phyloP scores from a whole-genome alignment of 768 basidiomycete genomes.

The Mycena vitilis region DNA sequence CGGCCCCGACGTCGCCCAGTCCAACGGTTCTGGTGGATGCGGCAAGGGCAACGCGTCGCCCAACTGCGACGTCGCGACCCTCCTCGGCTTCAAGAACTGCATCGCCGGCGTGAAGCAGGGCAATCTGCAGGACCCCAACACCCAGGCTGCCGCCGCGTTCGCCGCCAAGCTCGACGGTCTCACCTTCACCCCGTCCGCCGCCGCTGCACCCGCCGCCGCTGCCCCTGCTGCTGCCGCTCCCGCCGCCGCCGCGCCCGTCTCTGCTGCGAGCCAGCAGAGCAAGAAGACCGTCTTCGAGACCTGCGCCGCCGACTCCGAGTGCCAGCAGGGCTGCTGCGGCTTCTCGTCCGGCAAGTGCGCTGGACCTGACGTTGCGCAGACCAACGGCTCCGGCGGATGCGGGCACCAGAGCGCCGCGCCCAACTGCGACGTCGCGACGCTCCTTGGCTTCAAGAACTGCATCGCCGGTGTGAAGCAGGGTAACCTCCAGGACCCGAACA shows the following conservation, averaged over 20 bases:
- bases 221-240: conserved; percentile 2
- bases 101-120: conserved; percentile 3
- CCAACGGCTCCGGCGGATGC: conserved; percentile 41
- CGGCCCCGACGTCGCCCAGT: conserved; percentile 40
- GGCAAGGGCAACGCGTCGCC: conserved; percentile 38
- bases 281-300: conserved; percentile 33
- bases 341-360: conserved; percentile 42
- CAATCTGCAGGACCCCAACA: conserved; percentile 8
- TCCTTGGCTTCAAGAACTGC: conserved; percentile 29
- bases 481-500: conserved; percentile 10
- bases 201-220: conserved; percentile 18
- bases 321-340: conserved; percentile 42
- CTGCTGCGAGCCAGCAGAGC: conserved; percentile 15
- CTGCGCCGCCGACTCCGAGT: conserved; percentile 38
- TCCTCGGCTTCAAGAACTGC: conserved; percentile 29
- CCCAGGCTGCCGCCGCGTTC: conserved; percentile 11
- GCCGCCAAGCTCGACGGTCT: conserved; percentile 22
- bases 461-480: conserved; percentile 1
- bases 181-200: conserved; percentile 20
- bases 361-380: conserved; percentile 40
- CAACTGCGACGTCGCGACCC: conserved; percentile 39
- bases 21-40: conserved; percentile 40
- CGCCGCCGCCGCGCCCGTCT: background rate
- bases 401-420: conserved; percentile 38
- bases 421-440: conserved; percentile 39